phyloP scores from a whole-genome alignment of 306 rosid species.

The Vigna angularis region DNA sequence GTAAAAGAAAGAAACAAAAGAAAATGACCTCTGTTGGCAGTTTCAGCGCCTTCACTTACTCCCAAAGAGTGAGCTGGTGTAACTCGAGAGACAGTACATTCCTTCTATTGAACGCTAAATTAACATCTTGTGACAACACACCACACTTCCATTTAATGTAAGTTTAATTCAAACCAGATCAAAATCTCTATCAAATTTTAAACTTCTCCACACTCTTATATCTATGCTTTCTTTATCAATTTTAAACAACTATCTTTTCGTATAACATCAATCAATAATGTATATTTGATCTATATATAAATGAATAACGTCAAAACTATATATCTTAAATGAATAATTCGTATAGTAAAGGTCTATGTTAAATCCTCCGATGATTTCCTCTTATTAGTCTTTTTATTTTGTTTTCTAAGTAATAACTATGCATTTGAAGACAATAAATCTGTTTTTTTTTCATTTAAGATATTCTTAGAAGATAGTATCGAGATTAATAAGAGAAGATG shows the following conservation, averaged over 20 bases:
- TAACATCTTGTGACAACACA: conserved; percentile 39
- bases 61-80: conserved; percentile 47
- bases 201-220: not conserved
- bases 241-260: not conserved
- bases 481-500: not conserved
- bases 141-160: not conserved
- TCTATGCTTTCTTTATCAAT: not conserved
- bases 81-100: conserved; percentile 43
- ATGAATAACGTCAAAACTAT: not conserved
- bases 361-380: not conserved
- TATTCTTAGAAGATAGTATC: not conserved
- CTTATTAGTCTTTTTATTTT: not conserved
- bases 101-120: conserved; percentile 47
- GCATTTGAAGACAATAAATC: conserved; percentile 5
- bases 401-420: not conserved
- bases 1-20: conserved; percentile 40
- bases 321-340: no score
- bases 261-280: no score
- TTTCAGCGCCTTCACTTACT: conserved; percentile 37
- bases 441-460: not conserved
- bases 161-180: not conserved
- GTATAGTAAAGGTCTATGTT: not conserved
- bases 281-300: not conserved
- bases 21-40: conserved; percentile 55
- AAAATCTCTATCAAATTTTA: not conserved